Base-by-base conservation (phyloP, 179 eudicot genomes). In the Sideroxylon spinosum region DNA sequence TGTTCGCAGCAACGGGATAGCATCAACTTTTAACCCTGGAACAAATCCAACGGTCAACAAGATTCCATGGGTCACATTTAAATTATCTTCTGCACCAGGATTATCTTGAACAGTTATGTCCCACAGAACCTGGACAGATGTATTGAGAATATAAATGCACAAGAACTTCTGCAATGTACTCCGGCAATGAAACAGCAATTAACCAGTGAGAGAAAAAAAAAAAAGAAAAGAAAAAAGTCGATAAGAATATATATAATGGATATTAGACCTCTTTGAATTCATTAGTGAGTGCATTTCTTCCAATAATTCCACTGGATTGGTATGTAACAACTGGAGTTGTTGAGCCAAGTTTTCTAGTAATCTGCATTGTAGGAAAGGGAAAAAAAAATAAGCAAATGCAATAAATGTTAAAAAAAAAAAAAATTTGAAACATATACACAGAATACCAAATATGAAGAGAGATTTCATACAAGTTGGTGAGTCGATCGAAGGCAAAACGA, bases 11-110 rank as follows among this genome's bases (percentile, higher is more conserved):
- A 91, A 81, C 53, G 96, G 88, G 63, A 94, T 76, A 46, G 76
- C 75, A 82, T 80, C 82, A 75, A 89, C 94, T 80, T 85, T 91
- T 68, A 94, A 53, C 64, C 98, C 97, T 9, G 98, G 98, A 64
- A 94, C 48, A 88, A 84, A 90, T 75, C 97, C 98, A 83, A 94
- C 82, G 8, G 92, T 89, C 85, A 94, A 84, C 37, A 88, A 74
- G 70, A 94, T 67, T 28, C 97, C 95, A 57, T 70, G 71, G 57
- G 59, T 68, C 12, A 50, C 76, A 52, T 12, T 17, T 16, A n/a
- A 23, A 59, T 64, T 50, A 52, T 22, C 62, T 64, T 73, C 61
- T 81, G 23, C 52, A 78, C 29, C 78, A 48, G 46, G 44, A 78
- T 82, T 85, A 11, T 71, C 84, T 26, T 79, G 75, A 61, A 81